Percentiles rank a stretch among this genome's conserved stretches.
Evolutionary conservation across 2,329 filamentous ascomycete genomes (phyloP).

Genomic region (Diplocarpon mali): DNA sequence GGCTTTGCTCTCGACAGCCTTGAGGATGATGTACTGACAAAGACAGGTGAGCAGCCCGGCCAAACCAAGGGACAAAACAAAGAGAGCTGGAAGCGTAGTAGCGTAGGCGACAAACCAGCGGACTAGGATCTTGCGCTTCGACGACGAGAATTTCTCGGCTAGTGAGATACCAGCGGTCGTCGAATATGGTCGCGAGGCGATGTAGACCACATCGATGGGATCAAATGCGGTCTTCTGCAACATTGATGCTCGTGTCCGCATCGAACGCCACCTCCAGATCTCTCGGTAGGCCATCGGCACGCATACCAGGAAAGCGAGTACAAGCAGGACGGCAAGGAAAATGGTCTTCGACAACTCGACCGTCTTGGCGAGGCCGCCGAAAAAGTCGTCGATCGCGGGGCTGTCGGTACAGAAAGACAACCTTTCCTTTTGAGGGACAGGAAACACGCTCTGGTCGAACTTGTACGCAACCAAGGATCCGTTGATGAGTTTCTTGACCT

Average conservation of each 20-base stretch:
- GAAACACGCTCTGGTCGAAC: constrained; percentile 70
- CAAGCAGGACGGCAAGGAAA: constrained; percentile 63
- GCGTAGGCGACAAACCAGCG: constrained; percentile 58
- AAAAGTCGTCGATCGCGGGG: constrained; percentile 73
- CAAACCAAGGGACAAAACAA: constrained; percentile 54
- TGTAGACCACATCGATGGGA: constrained; percentile 79
- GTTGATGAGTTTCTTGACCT: constrained; percentile 65
- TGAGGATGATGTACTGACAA: constrained; percentile 56
- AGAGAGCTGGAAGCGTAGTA: constrained; percentile 56
- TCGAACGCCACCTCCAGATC: constrained; percentile 62
- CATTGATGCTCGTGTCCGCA: constrained; percentile 57
- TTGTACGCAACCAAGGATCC: constrained; percentile 59
- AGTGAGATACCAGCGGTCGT: constrained; percentile 60
- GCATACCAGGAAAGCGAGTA: constrained; percentile 62
- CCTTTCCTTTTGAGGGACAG: constrained; percentile 70
- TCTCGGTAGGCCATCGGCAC: constrained; percentile 73
- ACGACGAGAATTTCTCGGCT: constrained; percentile 51
- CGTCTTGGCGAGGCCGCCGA: constrained; percentile 56
- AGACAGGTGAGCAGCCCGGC: constrained; percentile 57
- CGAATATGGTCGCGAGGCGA: constrained; percentile 71
- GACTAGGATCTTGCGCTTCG: constrained; percentile 51
- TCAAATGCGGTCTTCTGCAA: constrained; percentile 59
- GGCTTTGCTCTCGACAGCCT: constrained; percentile 50
- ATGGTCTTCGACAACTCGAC: constrained; percentile 59
- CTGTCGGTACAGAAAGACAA: constrained; percentile 85